Percentiles rank a stretch among this genome's conserved stretches.
phyloP scores from a whole-genome alignment of 345 rosid species.

The Populus euphratica region DNA sequence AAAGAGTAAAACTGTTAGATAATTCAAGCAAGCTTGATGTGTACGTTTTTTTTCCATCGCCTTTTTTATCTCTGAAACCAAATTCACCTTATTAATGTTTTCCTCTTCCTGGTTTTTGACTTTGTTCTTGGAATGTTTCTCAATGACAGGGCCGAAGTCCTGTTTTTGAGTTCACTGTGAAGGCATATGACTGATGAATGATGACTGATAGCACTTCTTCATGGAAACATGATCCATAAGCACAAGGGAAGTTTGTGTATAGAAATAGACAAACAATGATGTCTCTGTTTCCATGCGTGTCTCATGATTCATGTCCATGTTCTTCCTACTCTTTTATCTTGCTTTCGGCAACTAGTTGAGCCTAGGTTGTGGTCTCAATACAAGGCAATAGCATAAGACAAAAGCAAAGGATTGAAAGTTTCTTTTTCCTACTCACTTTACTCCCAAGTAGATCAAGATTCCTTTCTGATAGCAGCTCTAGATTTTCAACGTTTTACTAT shows the following conservation, averaged over 20 bases:
- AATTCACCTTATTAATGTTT: background rate
- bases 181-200: no score
- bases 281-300: background rate
- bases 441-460: constrained; percentile 4
- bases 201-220: no score
- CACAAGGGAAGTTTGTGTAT: background rate
- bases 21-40: background rate
- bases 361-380: background rate
- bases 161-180: no score
- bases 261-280: background rate
- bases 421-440: background rate
- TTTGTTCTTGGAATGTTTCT: no score
- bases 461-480: background rate
- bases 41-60: background rate
- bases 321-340: background rate
- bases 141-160: background rate
- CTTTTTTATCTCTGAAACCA: background rate
- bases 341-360: background rate
- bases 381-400: background rate
- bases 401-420: background rate
- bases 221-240: no score
- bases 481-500: background rate
- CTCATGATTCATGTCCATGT: background rate
- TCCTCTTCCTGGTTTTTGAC: no score
- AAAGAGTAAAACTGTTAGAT: background rate